A percentile compares a stretch with the other conserved stretches of the same genome.
These are phyloP conservation scores for Colletotrichum lentis DNA, from an alignment of 2,329 filamentous ascomycete species.

Conservation along the genomic window DNA sequence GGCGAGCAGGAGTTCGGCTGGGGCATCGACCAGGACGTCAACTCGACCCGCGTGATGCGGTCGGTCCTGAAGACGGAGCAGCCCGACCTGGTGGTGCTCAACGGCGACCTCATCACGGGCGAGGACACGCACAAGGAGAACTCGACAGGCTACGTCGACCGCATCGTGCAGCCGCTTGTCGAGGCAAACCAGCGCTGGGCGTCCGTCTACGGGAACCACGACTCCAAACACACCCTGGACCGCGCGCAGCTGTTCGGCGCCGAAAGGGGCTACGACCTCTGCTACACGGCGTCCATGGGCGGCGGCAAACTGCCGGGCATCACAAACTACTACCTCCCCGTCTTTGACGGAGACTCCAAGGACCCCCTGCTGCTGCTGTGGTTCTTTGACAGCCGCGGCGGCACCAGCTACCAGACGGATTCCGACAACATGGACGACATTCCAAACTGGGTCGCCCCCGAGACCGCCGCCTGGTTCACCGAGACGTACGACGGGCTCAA, in stretches of 20 bases:
- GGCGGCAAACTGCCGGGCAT: conserved; percentile 33
- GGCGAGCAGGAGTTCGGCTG: conserved; percentile 56
- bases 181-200: conserved; percentile 59
- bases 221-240: conserved; percentile 59
- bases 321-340: conserved; percentile 40
- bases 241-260: conserved; percentile 52
- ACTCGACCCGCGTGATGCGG: conserved; percentile 57
- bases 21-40: conserved; percentile 54
- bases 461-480: conserved; percentile 56
- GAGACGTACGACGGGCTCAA: conserved; percentile 43
- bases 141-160: conserved; percentile 58
- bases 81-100: conserved; percentile 65
- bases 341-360: conserved; percentile 28
- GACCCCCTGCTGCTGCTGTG: conserved; percentile 55
- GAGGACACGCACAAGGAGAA: conserved; percentile 61
- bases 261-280: conserved; percentile 63
- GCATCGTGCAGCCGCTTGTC: conserved; percentile 58
- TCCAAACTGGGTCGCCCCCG: conserved; percentile 55
- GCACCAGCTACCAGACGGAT: conserved; percentile 48
- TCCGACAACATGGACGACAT: conserved; percentile 42
- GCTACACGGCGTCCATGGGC: conserved; percentile 51
- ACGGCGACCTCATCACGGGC: conserved; percentile 70
- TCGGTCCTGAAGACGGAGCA: conserved; percentile 56
- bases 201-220: conserved; percentile 69
- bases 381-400: conserved; percentile 65